Evolutionary conservation across 2,329 filamentous ascomycete species (phyloP), one percentile per base, ranked within the genome.

Genomic region (Ophiostoma novo-ulmi): DNA sequence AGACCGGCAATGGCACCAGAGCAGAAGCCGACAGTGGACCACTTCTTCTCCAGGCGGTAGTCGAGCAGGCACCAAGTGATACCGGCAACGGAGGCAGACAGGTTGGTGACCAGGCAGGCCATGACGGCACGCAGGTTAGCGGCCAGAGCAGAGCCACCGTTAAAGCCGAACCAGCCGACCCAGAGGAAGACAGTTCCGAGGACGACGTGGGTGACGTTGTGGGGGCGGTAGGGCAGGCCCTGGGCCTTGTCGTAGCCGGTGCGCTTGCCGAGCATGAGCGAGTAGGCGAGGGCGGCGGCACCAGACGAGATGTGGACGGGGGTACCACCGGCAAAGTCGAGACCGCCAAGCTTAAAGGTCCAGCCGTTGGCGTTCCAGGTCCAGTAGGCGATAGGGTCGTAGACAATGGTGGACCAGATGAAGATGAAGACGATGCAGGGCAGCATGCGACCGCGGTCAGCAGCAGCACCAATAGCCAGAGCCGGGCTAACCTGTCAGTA

Each of bases 111-210:
- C 1, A 94, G 85, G 13, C 91, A 91, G 64, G 93, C 93, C 89
- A 97, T 93, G 75, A 97, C 86, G 64, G 92, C 92, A 67, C 93
- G 89, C 77, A 97, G 80, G 79, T 95, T 96, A 69, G 92, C 92
- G 67, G 89, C 85, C 70, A 95, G 83, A 17, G 92, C 93, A 20
- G 90, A 93, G 74, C 93, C 93, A 68, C 91, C 92, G 76, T 97
- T 97, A 87, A 97, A 97, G 67, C 93, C 93, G 77, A 97, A 96
- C 93, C 93, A 97, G 70, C 93, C 93, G 20, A 97, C 91, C 93
- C 93, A 97, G 20, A 97, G 88, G 81, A 97, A 97, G 66, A 97
- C 92, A 3, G 93, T 97, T 39, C 93, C 93, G 70, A 96, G 91
- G 69, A 97, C 92, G 75, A 97, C 93, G 79, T 96, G 92, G 4